Evolutionary conservation across 768 basidiomycete genomes (phyloP), one percentile per base, ranked within the genome.

Genomic region (Boletellus sp.): DNA sequence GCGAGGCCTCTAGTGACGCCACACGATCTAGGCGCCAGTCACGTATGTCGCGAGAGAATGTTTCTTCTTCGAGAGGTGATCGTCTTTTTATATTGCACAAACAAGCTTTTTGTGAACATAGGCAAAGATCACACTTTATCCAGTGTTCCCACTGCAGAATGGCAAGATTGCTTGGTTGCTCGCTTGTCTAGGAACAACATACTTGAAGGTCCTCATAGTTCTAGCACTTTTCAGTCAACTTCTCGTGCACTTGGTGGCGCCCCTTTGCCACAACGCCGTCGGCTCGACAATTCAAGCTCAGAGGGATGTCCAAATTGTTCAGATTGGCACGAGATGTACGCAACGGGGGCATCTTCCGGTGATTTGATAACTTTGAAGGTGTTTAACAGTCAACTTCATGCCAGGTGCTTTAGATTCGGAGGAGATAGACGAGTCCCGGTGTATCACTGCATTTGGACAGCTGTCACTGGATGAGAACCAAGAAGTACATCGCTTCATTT

Each of bases 381-480:
- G 40, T 50, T 23, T n/a, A 40, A 3, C 35, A 40, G 17, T 62
- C 50, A 49, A 52, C 48, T 34, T 53, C 60, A 57, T 63, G 57
- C 65, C 24, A 28, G 5, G 3, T 42, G 38, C 35, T 52, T 51
- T 34, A 76, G 55, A 68, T 65, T 52, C 61, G 26, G 67, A 57
- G 22, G 76, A 77, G 31, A 59, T 66, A 15, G 72, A 74, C 32
- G 70, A 71, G 10, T 69, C 61, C 6, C 62, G 69, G 42, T 78
- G 77, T 42, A 67, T 79, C 0, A 82, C 85, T 57, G 77, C 77
- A 16, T 73, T 90, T 51, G 85, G 87, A 13, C 79, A 84, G 54
- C 63, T 90, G 19, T 89, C 87, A 7, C 69, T 90, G 36, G 85
- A 88, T 53, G 87, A 89, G 62, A 81, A 87, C 60, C 81, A 78